Conservation (phyloP, 108 stramenopile genomes). For the Cyclostephanos invisitatus region DNA sequence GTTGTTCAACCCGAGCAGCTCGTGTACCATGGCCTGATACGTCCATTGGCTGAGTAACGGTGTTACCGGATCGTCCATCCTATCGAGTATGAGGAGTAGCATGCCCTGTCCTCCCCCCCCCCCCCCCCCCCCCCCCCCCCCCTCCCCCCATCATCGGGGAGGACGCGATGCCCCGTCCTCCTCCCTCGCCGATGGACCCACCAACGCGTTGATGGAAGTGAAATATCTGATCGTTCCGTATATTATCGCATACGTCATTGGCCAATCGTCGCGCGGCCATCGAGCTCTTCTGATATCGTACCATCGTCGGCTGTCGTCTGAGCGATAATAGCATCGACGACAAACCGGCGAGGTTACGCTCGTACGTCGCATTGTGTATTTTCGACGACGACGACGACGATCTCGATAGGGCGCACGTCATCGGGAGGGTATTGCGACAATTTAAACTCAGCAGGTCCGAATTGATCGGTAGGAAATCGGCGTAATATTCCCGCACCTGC, state of each 20-base stretch:
- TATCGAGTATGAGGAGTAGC: slow-evolving; percentile 91
- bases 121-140: not conserved
- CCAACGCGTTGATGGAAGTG: no score
- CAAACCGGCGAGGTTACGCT: slow-evolving; percentile 87
- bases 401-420: slow-evolving; percentile 78
- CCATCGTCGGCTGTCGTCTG: slow-evolving; percentile 84
- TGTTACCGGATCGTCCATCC: slow-evolving; percentile 98
- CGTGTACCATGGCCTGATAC: slow-evolving; percentile 99
- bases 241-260: slow-evolving; percentile 71
- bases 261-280: slow-evolving; percentile 82
- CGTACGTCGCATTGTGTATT: slow-evolving; percentile 69
- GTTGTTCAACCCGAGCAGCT: slow-evolving; percentile 96
- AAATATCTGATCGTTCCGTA: slow-evolving; percentile 90
- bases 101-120: slow-evolving; percentile 23
- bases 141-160: not conserved
- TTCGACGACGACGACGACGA: slow-evolving; percentile 65
- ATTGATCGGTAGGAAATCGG: slow-evolving; percentile 96
- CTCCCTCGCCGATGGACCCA: no score
- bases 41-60: slow-evolving; percentile 99
- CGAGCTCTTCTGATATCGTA: slow-evolving; percentile 89
- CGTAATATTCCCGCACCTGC: slow-evolving; percentile 98
- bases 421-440: slow-evolving; percentile 74
- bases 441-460: slow-evolving; percentile 92
- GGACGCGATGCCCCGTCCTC: no score
- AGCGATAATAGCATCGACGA: slow-evolving; percentile 88